Conservation (phyloP, 2,329 filamentous ascomycete genomes). For the Arthrobotrys sphaeroides region DNA sequence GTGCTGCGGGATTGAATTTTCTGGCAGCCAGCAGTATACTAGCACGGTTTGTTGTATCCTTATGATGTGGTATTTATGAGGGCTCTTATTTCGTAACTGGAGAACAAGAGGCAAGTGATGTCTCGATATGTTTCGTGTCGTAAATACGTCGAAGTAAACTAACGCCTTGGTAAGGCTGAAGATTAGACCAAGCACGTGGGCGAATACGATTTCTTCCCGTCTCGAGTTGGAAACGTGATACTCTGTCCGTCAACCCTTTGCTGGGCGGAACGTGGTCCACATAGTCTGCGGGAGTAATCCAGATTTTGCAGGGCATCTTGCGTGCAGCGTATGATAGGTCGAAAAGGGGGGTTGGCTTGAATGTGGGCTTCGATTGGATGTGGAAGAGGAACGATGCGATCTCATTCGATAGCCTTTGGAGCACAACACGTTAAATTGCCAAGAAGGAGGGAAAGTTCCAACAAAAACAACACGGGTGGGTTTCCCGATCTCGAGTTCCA, state of each 20-base stretch:
- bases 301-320: constrained; percentile 30
- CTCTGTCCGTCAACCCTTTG: constrained; percentile 12
- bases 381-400: background rate
- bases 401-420: background rate
- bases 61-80: too few relatives aligned
- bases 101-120: too few relatives aligned
- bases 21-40: too few relatives aligned
- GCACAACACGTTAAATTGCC: background rate
- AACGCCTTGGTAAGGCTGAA: background rate
- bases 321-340: background rate
- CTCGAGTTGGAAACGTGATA: constrained; percentile 24
- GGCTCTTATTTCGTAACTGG: too few relatives aligned
- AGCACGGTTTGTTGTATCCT: too few relatives aligned
- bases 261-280: constrained; percentile 4
- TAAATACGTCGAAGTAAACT: background rate
- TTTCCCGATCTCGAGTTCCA: too few relatives aligned
- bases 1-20: too few relatives aligned
- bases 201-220: background rate
- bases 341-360: background rate
- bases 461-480: constrained; percentile 12
- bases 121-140: too few relatives aligned
- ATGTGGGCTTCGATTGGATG: background rate
- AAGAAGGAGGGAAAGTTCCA: background rate
- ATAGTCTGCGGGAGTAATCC: constrained; percentile 24
- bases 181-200: background rate